A percentile compares a stretch with the other conserved stretches of the same genome.
Conservation (phyloP, 768 basidiomycete genomes). For the Dentipellis sp. region DNA sequence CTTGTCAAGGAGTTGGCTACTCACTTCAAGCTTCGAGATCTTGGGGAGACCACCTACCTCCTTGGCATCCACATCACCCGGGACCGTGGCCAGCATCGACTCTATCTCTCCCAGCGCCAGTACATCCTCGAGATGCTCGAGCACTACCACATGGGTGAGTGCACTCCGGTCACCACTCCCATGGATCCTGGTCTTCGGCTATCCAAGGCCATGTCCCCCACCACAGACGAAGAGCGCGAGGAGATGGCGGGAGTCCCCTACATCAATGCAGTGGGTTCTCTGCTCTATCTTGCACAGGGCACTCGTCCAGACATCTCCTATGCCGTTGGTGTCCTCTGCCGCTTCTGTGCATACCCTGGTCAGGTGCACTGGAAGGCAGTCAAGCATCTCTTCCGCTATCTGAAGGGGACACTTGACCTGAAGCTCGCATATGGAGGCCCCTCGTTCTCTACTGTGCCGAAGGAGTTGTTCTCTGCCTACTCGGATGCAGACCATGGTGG, state of each 20-base stretch:
- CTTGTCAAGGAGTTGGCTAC: not conserved
- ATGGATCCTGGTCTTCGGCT: slow-evolving; percentile 1
- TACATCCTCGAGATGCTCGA: not conserved
- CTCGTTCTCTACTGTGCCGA: not conserved
- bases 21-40: slow-evolving; percentile 3
- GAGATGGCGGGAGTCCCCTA: slow-evolving; percentile 3
- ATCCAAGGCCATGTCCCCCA: not conserved
- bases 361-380: slow-evolving; percentile 21
- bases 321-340: slow-evolving; percentile 21
- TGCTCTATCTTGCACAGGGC: slow-evolving; percentile 2
- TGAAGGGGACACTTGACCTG: slow-evolving; percentile 21
- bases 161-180: not conserved
- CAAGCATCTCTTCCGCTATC: slow-evolving; percentile 25
- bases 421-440: not conserved
- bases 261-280: not conserved
- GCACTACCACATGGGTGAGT: not conserved
- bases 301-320: slow-evolving; percentile 28
- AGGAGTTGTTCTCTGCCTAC: not conserved
- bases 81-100: not conserved
- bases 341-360: slow-evolving; percentile 23
- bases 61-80: not conserved
- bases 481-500: slow-evolving; percentile 6
- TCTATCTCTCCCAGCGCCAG: not conserved
- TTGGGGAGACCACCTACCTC: not conserved
- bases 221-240: not conserved